Conservation (phyloP, 208 protist species). For the Leishmania major region DNA sequence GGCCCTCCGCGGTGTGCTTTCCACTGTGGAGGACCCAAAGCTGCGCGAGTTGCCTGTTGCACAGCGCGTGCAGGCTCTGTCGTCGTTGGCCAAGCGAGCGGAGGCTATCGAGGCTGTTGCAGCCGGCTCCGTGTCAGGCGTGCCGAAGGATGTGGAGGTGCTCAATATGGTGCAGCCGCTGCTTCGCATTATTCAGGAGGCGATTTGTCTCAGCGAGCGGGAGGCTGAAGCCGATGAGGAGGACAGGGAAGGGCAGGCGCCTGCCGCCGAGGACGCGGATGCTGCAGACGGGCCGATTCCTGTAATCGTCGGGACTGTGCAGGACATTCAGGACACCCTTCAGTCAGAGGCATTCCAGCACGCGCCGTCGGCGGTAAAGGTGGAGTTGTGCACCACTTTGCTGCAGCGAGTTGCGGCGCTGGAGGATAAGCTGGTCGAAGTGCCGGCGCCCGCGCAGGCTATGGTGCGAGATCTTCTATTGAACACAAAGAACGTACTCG, state of each 20-base stretch:
- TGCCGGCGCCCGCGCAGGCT: slow-evolving; percentile 13
- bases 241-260: neutral
- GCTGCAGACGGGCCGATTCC: slow-evolving; percentile 2
- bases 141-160: slow-evolving; percentile 10
- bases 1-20: slow-evolving; percentile 17
- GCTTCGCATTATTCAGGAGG: slow-evolving; percentile 8
- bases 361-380: slow-evolving; percentile 13
- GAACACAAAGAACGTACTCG: slow-evolving; percentile 16
- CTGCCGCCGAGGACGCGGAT: neutral
- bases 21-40: slow-evolving; percentile 14
- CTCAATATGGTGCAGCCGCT: slow-evolving; percentile 17
- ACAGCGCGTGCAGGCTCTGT: slow-evolving; percentile 17
- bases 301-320: slow-evolving; percentile 18
- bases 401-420: slow-evolving; percentile 13
- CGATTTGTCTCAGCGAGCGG: neutral
- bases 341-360: slow-evolving; percentile 25
- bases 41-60: slow-evolving; percentile 18
- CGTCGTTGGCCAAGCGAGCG: slow-evolving; percentile 7
- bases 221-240: slow-evolving; percentile 4
- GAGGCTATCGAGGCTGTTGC: slow-evolving; percentile 13
- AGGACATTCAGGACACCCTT: slow-evolving; percentile 18
- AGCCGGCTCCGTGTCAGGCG: slow-evolving; percentile 3
- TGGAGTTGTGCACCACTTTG: slow-evolving; percentile 17
- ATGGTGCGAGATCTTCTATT: slow-evolving; percentile 16
- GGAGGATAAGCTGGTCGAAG: slow-evolving; percentile 6